Conservation (phyloP, 2,329 filamentous ascomycete genomes). For the Fusarium mangiferae region DNA sequence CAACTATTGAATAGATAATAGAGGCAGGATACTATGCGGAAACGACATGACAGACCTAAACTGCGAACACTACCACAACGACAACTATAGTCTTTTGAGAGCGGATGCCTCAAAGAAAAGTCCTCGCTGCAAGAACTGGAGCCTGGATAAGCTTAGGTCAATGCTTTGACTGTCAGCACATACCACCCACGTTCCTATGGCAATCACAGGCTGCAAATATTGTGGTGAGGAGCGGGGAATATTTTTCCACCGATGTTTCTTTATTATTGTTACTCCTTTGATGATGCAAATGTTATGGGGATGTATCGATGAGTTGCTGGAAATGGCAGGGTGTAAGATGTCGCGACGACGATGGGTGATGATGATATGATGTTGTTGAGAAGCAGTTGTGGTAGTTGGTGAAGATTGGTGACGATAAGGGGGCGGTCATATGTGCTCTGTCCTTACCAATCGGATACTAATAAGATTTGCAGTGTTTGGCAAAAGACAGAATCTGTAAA, state of each 20-base stretch:
- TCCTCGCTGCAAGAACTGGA: too few species aligned
- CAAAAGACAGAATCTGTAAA: conserved; percentile 15
- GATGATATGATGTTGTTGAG: neutral
- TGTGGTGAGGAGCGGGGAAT: too few species aligned
- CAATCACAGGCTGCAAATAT: too few species aligned
- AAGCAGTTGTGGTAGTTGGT: neutral
- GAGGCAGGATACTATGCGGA: too few species aligned
- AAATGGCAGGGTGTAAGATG: neutral
- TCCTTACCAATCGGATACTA: neutral
- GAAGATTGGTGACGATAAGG: neutral
- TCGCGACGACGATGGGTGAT: neutral
- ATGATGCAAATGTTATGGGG: neutral
- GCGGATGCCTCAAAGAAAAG: too few species aligned
- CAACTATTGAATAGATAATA: too few species aligned
- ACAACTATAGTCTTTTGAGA: too few species aligned
- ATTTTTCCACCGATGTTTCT: neutral
- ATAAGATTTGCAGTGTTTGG: conserved; percentile 11
- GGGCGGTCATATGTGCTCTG: neutral
- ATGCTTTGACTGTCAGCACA: too few species aligned
- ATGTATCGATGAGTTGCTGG: neutral
- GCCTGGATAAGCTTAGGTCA: too few species aligned
- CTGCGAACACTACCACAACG: too few species aligned
- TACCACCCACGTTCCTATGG: too few species aligned
- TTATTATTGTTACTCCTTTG: neutral
- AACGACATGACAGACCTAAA: too few species aligned